These are phyloP conservation scores for Hyparrhenia diplandra DNA, from an alignment of 176 grass and related monocot genomes.

Conservation along the genomic window DNA sequence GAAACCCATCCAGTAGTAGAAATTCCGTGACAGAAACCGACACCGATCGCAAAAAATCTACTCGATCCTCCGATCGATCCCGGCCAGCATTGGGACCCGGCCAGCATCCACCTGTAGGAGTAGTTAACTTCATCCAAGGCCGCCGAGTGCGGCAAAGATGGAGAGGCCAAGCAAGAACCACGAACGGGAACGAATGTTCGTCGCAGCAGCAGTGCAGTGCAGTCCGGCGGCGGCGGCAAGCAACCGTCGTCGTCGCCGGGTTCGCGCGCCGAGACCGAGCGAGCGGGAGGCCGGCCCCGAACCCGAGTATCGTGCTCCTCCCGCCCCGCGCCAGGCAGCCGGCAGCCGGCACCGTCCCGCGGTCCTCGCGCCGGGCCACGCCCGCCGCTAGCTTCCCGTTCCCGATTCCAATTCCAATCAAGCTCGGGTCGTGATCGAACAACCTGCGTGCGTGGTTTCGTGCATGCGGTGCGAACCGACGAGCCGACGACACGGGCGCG, in stretches of 20 bases:
- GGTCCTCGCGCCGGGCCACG: background rate
- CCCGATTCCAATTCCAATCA: background rate
- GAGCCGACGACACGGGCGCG: background rate
- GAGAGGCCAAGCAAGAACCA: background rate
- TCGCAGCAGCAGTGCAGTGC: too few relatives aligned
- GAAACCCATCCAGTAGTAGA: background rate
- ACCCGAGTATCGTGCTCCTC: conserved; percentile 39
- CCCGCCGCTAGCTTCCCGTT: background rate
- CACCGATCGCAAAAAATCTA: too few relatives aligned
- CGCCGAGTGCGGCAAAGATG: background rate
- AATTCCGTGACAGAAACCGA: too few relatives aligned
- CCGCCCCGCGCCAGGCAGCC: conserved; percentile 19
- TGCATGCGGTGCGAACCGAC: background rate
- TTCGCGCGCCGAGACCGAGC: conserved; percentile 2
- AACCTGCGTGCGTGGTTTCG: background rate
- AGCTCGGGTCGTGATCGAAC: too few relatives aligned
- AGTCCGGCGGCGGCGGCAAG: conserved; percentile 19
- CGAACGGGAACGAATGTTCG: background rate
- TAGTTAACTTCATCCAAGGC: too few relatives aligned
- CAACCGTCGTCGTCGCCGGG: conserved; percentile 24
- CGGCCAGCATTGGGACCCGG: too few relatives aligned
- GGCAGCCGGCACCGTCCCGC: conserved; percentile 28
- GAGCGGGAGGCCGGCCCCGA: background rate
- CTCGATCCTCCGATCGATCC: too few relatives aligned
- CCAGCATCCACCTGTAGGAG: too few relatives aligned